Base-by-base conservation (phyloP, 768 basidiomycete species). In the Lanmaoa pseudosensibilis region DNA sequence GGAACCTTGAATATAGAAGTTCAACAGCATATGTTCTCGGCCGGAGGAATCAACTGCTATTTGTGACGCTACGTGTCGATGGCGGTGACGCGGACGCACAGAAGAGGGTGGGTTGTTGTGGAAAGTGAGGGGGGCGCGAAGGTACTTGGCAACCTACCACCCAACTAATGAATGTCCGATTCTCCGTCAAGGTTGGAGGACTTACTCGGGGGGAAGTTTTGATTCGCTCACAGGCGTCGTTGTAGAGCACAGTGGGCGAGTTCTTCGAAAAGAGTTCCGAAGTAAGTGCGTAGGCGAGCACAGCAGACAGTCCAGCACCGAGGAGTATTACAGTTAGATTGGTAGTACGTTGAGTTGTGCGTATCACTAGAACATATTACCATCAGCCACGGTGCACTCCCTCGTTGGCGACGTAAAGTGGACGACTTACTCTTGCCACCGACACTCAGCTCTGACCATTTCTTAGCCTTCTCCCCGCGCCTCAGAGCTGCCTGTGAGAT, bases 181-280 rank as follows among this genome's bases (percentile, higher is more conserved):
- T 45, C 44, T 36, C 33, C 19, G 7, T 44, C 19, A 19, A 38
- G 16, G 12, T 25, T 36, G 38, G 47, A 40, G 25, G 44, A 67
- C 77, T 40, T 58, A 83, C 81, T 66, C 69, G 72, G 19, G 73
- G 67, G 3, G 82, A 84, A 1, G 68, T 67, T 56, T 78, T 76
- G 53, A 83, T 80, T 50, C 73, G 74, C 32, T 81, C 73, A 65
- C 83, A 83, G 25, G 81, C 78, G 38, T 81, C 78, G 40, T 81
- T 82, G 65, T 92, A 91, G 33, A 94, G 73, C 27, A 90, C 88
- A 5, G 91, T 91, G 6, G 92, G 88, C 27, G 90, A 92, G 68
- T 94, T 94, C 68, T 82, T 85, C n/a, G 92, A 91, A 69, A 92
- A 91, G 8, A 93, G 76, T 66, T 94, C 92, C 8, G 91, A 87